Evolutionary conservation across 2,329 filamentous ascomycete species (phyloP).

Genomic region (Podosphaera aphanis): DNA sequence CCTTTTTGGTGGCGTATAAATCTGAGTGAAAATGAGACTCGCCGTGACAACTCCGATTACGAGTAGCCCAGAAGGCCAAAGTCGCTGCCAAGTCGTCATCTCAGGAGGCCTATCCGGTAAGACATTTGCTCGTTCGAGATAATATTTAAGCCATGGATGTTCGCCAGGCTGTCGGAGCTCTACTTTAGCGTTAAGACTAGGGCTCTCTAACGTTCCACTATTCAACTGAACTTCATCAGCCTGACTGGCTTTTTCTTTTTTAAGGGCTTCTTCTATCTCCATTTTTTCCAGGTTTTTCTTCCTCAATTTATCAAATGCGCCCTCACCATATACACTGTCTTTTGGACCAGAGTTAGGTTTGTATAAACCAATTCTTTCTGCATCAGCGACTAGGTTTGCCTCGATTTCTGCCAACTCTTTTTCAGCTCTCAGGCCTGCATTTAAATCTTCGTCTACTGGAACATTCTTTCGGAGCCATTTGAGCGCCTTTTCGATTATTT

Average conservation of each 20-base stretch:
- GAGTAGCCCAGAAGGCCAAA: conserved; percentile 29
- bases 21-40: conserved; percentile 21
- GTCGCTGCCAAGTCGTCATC: conserved; percentile 27
- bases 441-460: conserved; percentile 34
- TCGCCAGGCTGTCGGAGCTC: conserved; percentile 11
- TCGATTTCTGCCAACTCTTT: conserved; percentile 35
- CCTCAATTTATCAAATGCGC: conserved; percentile 32
- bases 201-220: conserved; percentile 9
- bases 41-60: conserved; percentile 23
- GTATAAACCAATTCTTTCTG: conserved; percentile 13
- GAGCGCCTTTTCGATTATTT: conserved; percentile 24
- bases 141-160: conserved; percentile 12
- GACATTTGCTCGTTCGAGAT: conserved; percentile 23
- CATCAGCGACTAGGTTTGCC: conserved; percentile 12
- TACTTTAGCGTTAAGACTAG: conserved; percentile 7
- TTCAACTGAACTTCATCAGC: conserved; percentile 16
- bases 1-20: conserved; percentile 28
- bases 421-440: conserved; percentile 36
- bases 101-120: conserved; percentile 27
- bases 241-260: conserved; percentile 17
- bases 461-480: conserved; percentile 30
- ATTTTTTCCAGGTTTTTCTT: conserved; percentile 24
- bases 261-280: conserved; percentile 23
- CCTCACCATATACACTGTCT: conserved; percentile 31
- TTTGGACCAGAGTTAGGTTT: conserved; percentile 10